A percentile compares a stretch with the other conserved stretches of the same genome.
phyloP scores from a whole-genome alignment of 1,139 yeast genomes.

The Yamadazyma triangularis region DNA sequence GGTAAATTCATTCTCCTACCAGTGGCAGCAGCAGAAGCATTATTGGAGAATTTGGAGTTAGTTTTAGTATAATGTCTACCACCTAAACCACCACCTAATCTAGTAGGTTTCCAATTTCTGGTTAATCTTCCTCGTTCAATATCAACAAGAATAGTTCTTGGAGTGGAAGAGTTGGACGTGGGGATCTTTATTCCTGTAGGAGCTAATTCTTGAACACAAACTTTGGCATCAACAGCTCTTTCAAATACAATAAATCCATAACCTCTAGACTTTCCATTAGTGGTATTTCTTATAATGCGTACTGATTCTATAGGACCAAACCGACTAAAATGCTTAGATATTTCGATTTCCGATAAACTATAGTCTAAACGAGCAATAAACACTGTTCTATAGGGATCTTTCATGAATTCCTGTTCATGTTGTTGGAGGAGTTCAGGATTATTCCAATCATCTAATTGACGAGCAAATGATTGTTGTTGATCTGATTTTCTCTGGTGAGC shows the following conservation, averaged over 20 bases:
- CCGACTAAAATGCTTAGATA: conserved; percentile 56
- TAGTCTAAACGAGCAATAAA: conserved; percentile 74
- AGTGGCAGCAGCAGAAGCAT: conserved; percentile 54
- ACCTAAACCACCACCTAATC: conserved; percentile 65
- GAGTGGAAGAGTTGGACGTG: conserved; percentile 5
- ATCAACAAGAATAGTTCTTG: conserved; percentile 63
- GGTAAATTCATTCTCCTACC: conserved; percentile 23
- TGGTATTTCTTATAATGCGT: conserved; percentile 59
- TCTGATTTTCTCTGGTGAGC: conserved; percentile 18
- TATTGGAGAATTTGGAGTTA: conserved; percentile 35
- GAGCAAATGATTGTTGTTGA: conserved; percentile 24
- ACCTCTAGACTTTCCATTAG: conserved; percentile 59
- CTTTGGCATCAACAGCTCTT: conserved; percentile 51
- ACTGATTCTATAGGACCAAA: conserved; percentile 71
- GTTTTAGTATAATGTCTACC: conserved; percentile 50
- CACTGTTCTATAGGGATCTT: conserved; percentile 74
- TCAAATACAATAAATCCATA: conserved; percentile 82
- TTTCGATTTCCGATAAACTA: conserved; percentile 60
- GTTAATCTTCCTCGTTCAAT: conserved; percentile 78
- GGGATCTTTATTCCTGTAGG: conserved; percentile 43
- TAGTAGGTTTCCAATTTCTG: conserved; percentile 75
- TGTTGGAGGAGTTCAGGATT: conserved; percentile 47
- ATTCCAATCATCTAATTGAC: conserved; percentile 40
- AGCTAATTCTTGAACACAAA: conserved; percentile 56
- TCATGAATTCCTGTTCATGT: conserved; percentile 54